phyloP scores from a whole-genome alignment of 2,329 filamentous ascomycete genomes.

The Alternaria sp. region DNA sequence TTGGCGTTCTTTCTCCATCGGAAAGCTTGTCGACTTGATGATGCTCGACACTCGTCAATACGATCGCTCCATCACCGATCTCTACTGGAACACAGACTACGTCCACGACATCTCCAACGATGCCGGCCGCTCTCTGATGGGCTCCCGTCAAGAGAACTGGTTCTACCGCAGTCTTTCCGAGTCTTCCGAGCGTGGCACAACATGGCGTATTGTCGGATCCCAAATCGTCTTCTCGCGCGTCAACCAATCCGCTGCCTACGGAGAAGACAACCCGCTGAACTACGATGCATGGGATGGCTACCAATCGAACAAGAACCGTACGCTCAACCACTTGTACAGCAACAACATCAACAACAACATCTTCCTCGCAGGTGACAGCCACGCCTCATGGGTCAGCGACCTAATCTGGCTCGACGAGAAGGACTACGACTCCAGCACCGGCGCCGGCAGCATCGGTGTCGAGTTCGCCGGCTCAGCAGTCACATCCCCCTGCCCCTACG shows the following conservation, averaged over 20 bases:
- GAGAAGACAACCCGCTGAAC: conserved; percentile 56
- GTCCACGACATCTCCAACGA: conserved; percentile 69
- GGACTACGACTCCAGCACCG: conserved; percentile 48
- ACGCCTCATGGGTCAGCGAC: conserved; percentile 64
- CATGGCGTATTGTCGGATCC: conserved; percentile 74
- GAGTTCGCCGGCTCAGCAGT: conserved; percentile 71
- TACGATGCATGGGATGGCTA: conserved; percentile 72
- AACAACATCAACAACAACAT: conserved; percentile 76
- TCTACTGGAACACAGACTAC: conserved; percentile 67
- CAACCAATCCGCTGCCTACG: conserved; percentile 55
- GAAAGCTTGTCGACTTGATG: conserved; percentile 51
- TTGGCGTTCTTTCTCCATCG: conserved; percentile 52
- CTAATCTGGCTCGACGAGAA: conserved; percentile 54
- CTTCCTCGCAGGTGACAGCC: conserved; percentile 73
- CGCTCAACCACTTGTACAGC: conserved; percentile 68
- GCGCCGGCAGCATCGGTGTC: conserved; percentile 53
- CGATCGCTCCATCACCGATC: conserved; percentile 52
- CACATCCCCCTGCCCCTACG: conserved; percentile 64
- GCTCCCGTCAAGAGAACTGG: conserved; percentile 75
- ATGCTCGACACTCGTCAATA: conserved; percentile 54
- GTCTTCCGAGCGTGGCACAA: conserved; percentile 68
- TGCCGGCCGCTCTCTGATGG: conserved; percentile 72
- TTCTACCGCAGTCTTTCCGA: conserved; percentile 57
- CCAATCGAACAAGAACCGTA: conserved; percentile 72
- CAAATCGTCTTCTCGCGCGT: conserved; percentile 72